phyloP scores from a whole-genome alignment of 2,329 filamentous ascomycete genomes.

The Arthrobotrys musiformis region DNA sequence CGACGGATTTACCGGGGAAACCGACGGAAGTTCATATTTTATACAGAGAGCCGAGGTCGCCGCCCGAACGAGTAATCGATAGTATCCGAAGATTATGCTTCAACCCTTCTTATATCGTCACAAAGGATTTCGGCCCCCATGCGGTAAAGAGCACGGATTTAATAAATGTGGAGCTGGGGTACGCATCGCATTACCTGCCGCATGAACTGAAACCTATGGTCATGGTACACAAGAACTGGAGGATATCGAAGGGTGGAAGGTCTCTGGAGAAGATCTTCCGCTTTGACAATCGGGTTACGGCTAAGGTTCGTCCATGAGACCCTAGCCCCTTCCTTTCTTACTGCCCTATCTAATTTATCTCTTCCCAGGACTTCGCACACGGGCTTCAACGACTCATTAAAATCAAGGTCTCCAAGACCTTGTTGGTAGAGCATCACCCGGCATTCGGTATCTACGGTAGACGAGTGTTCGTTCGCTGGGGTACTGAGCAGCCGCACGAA shows the following conservation, averaged over 20 bases:
- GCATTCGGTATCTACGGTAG: constrained; percentile 20
- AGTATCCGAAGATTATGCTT: constrained; percentile 24
- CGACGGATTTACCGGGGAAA: constrained; percentile 34
- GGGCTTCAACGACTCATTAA: constrained; percentile 19
- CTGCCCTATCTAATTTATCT: not conserved
- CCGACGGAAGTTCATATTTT: constrained; percentile 35
- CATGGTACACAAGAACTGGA: constrained; percentile 28
- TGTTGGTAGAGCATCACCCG: constrained; percentile 32
- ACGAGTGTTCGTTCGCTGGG: constrained; percentile 38
- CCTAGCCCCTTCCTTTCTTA: not conserved
- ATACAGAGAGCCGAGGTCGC: constrained; percentile 19
- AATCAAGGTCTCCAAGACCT: constrained; percentile 27
- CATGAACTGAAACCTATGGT: constrained; percentile 30
- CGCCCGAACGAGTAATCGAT: constrained; percentile 4
- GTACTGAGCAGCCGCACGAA: constrained; percentile 30
- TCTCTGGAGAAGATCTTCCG: constrained; percentile 41
- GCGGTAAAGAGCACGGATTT: constrained; percentile 32
- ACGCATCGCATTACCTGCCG: constrained; percentile 13
- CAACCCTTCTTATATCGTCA: constrained; percentile 38
- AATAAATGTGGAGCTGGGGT: constrained; percentile 25
- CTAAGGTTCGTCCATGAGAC: not conserved
- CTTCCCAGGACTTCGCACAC: constrained; percentile 1
- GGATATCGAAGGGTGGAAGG: constrained; percentile 21
- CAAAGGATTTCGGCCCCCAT: not conserved
- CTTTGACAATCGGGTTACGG: constrained; percentile 14